Conservation (phyloP, 257 asterid species). For the Ocimum tenuiflorum region DNA sequence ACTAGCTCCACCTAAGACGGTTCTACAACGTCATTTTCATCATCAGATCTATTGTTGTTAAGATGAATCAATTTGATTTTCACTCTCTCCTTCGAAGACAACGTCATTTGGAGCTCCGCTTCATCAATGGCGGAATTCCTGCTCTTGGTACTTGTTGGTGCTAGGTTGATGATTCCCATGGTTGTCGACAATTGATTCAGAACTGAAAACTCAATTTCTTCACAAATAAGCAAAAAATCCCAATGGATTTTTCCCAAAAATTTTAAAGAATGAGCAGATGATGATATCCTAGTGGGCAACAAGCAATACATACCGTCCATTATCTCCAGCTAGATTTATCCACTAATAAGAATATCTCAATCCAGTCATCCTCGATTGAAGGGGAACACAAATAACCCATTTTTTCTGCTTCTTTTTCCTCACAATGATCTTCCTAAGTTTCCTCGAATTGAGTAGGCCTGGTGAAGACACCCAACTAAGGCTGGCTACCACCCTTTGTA, state of each 20-base stretch:
- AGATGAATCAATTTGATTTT: too few relatives aligned
- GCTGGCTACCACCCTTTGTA: constrained; percentile 32
- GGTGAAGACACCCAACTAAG: constrained; percentile 45
- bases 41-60: too few relatives aligned
- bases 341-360: constrained; percentile 62
- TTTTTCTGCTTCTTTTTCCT: constrained; percentile 28
- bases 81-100: neutral
- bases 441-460: constrained; percentile 67
- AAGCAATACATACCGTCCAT: constrained; percentile 75
- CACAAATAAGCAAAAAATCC: constrained; percentile 65
- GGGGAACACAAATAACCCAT: constrained; percentile 64
- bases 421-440: constrained; percentile 39
- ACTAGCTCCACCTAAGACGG: too few relatives aligned
- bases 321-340: constrained; percentile 73
- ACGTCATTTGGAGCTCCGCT: too few relatives aligned
- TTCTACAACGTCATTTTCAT: neutral
- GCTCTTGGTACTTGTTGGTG: constrained; percentile 37
- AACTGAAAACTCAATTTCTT: constrained; percentile 44
- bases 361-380: constrained; percentile 69
- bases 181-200: constrained; percentile 30
- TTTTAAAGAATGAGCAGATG: constrained; percentile 59
- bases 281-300: constrained; percentile 78
- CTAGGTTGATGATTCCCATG: constrained; percentile 54
- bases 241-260: constrained; percentile 71
- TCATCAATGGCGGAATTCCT: neutral